phyloP scores from a whole-genome alignment of 305 asterid species.

The Salvia sclarea region DNA sequence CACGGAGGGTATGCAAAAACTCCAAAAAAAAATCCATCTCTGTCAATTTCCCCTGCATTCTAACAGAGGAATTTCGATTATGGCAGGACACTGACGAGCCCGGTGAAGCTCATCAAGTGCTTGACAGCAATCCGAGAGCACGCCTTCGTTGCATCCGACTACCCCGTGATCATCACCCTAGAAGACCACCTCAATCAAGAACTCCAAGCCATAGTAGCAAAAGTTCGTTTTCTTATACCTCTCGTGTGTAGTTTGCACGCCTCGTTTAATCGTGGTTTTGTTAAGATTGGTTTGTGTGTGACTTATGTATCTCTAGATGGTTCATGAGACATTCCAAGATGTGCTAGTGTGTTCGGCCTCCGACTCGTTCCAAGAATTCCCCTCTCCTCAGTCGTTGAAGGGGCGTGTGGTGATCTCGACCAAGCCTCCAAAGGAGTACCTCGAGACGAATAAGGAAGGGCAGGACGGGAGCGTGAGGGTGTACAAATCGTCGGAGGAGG shows the following conservation, averaged over 20 bases:
- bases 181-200: constrained; percentile 80
- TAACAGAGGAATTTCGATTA: not conserved
- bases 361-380: constrained; percentile 53
- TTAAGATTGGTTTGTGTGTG: no score
- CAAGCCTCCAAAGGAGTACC: constrained; percentile 70
- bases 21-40: not conserved
- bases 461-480: constrained; percentile 36
- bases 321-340: constrained; percentile 54
- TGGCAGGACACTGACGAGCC: constrained; percentile 77
- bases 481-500: constrained; percentile 47
- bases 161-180: constrained; percentile 71
- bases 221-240: constrained; percentile 37
- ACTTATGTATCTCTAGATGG: constrained; percentile 59
- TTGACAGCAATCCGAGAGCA: constrained; percentile 61
- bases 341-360: constrained; percentile 48
- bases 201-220: constrained; percentile 82
- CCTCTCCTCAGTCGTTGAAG: constrained; percentile 71
- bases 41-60: not conserved
- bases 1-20: constrained; percentile 69
- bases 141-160: constrained; percentile 75
- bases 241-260: not conserved
- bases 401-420: constrained; percentile 63
- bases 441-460: constrained; percentile 47
- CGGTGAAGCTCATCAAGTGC: constrained; percentile 66
- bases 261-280: no score